A percentile compares a stretch with the other conserved stretches of the same genome.
Evolutionary conservation across 2,329 filamentous ascomycete species (phyloP).

Genomic region (Penicillium sp.): DNA sequence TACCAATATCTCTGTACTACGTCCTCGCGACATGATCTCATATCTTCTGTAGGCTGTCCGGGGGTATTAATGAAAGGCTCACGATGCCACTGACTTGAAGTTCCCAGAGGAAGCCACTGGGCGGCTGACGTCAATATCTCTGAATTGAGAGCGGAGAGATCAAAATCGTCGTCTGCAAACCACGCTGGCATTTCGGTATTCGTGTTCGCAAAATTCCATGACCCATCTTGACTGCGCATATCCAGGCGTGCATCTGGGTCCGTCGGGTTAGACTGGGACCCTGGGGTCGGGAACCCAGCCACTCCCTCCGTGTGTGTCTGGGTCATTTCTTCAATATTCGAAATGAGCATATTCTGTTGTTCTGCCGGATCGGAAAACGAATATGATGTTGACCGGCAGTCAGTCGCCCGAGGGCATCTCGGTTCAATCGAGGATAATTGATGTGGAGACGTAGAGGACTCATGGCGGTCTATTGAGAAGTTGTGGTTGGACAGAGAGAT

Average conservation of each 20-base stretch:
- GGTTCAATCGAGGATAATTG: neutral
- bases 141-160: slow-evolving; percentile 22
- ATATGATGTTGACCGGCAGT: neutral
- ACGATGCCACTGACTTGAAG: neutral
- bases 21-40: slow-evolving; percentile 8
- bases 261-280: neutral
- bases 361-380: neutral
- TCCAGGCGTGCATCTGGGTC: neutral
- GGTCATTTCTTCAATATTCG: neutral
- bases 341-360: neutral
- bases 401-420: neutral
- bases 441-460: neutral
- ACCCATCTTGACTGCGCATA: neutral
- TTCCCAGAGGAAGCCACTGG: neutral
- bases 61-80: neutral
- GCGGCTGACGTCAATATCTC: neutral
- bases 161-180: slow-evolving; percentile 24
- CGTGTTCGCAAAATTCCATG: neutral
- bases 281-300: neutral
- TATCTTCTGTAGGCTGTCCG: neutral
- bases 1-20: slow-evolving; percentile 14
- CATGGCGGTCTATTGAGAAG: neutral
- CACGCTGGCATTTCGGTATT: slow-evolving; percentile 14
- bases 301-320: neutral
- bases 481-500: neutral